Conservation (phyloP, 1,139 yeast species). For the Taphrina deformans region DNA sequence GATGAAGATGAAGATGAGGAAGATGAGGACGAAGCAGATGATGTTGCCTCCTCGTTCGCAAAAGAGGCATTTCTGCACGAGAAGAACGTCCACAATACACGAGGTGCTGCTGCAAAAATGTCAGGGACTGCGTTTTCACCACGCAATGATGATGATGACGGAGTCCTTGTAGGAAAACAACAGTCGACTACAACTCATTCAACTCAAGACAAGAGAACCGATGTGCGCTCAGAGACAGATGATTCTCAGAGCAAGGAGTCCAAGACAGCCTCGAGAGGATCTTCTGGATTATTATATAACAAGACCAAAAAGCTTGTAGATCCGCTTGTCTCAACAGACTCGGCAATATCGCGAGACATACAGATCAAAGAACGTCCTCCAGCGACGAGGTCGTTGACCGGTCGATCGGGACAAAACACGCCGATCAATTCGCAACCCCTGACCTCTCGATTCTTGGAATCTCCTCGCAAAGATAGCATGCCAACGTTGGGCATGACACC, state of each 20-base stretch:
- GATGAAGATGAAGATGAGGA: slow-evolving; percentile 21
- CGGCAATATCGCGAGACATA: slow-evolving; percentile 15
- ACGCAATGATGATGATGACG: neutral
- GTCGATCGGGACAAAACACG: neutral
- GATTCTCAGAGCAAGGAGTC: too few relatives aligned
- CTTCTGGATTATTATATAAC: slow-evolving; percentile 4
- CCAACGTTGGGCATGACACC: neutral
- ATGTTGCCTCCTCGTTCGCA: slow-evolving; percentile 12
- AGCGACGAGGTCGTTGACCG: neutral
- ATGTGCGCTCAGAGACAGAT: neutral
- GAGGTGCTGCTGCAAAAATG: neutral
- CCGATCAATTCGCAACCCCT: slow-evolving; percentile 24
- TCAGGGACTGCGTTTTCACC: neutral
- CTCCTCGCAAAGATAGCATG: slow-evolving; percentile 14
- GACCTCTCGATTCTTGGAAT: slow-evolving; percentile 28
- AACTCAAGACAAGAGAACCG: neutral
- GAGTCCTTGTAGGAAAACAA: neutral
- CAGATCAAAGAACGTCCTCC: neutral
- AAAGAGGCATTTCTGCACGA: slow-evolving; percentile 7
- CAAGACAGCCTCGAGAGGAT: neutral
- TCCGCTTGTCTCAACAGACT: slow-evolving; percentile 14
- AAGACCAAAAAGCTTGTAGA: neutral
- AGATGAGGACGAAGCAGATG: slow-evolving; percentile 8
- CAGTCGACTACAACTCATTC: neutral
- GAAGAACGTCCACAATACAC: neutral